These are phyloP conservation scores for Euclidium syriacum DNA, from an alignment of 345 rosid species.

Conservation along the genomic window DNA sequence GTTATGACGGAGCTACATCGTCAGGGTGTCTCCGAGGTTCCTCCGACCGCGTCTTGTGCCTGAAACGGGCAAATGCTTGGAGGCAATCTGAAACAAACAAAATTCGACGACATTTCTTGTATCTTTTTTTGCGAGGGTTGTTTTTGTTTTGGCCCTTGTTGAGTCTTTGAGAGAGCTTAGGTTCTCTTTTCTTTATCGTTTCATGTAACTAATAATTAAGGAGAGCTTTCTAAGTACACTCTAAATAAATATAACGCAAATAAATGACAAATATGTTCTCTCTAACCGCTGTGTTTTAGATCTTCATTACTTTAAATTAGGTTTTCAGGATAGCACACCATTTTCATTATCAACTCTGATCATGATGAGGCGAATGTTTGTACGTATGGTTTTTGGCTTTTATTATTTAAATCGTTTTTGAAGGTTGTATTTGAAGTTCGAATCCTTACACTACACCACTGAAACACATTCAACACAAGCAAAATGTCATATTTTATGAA, in stretches of 20 bases:
- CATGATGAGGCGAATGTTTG: too few species aligned
- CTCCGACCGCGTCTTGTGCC: constrained; percentile 38
- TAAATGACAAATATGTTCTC: constrained; percentile 1
- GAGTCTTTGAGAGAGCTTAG: constrained; percentile 18
- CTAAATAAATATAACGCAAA: constrained; percentile 9
- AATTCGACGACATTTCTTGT: constrained; percentile 33
- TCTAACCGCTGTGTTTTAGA: neutral
- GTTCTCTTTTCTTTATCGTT: neutral
- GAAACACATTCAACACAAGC: too few species aligned
- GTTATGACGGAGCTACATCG: constrained; percentile 69
- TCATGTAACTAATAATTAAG: constrained; percentile 29
- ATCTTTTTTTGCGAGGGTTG: constrained; percentile 18
- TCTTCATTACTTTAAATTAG: neutral
- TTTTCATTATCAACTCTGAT: neutral
- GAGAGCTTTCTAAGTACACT: constrained; percentile 12
- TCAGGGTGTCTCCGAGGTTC: constrained; percentile 61
- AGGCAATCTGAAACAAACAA: constrained; percentile 3
- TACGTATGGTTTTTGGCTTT: too few species aligned
- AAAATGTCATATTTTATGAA: too few species aligned
- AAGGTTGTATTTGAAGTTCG: too few species aligned
- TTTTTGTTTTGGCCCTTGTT: constrained; percentile 31
- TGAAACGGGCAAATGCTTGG: constrained; percentile 12
- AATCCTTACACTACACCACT: too few species aligned
- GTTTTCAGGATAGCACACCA: neutral
- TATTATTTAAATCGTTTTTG: too few species aligned